Evolutionary conservation across 2,329 filamentous ascomycete genomes (phyloP).

Genomic region (Hypoxylon rubiginosum): DNA sequence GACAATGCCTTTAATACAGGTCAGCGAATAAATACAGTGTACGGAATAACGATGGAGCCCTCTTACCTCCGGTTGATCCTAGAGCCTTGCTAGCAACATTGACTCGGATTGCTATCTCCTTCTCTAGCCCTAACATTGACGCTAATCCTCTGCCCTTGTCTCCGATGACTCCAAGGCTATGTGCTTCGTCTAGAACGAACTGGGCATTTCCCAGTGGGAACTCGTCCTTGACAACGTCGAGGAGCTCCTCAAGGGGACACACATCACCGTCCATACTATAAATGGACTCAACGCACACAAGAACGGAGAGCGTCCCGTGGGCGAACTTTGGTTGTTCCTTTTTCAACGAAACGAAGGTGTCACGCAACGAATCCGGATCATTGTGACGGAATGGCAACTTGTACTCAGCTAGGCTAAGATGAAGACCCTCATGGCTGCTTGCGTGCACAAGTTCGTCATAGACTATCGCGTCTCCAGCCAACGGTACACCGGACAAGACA

Average conservation of each 20-base stretch:
- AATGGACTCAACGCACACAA: neutral
- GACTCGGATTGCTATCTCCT: neutral
- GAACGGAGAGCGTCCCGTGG: neutral
- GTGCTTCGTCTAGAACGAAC: neutral
- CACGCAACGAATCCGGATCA: neutral
- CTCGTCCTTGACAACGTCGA: neutral
- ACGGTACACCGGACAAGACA: neutral
- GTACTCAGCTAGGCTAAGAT: neutral
- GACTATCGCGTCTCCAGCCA: neutral
- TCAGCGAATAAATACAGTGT: too few species aligned
- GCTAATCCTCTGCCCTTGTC: neutral
- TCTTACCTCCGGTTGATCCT: neutral
- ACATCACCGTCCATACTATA: neutral
- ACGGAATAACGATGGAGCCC: too few species aligned
- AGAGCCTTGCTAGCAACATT: neutral
- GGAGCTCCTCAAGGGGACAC: neutral
- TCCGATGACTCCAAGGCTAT: neutral
- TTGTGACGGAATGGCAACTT: neutral
- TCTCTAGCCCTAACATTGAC: neutral
- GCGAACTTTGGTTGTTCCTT: neutral
- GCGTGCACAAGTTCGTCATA: neutral
- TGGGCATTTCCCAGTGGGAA: neutral
- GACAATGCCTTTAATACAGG: neutral
- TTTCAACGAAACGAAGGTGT: neutral
- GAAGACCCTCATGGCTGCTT: neutral